These are phyloP conservation scores for Naematelia encephala DNA, from an alignment of 768 basidiomycete species.

Conservation along the genomic window DNA sequence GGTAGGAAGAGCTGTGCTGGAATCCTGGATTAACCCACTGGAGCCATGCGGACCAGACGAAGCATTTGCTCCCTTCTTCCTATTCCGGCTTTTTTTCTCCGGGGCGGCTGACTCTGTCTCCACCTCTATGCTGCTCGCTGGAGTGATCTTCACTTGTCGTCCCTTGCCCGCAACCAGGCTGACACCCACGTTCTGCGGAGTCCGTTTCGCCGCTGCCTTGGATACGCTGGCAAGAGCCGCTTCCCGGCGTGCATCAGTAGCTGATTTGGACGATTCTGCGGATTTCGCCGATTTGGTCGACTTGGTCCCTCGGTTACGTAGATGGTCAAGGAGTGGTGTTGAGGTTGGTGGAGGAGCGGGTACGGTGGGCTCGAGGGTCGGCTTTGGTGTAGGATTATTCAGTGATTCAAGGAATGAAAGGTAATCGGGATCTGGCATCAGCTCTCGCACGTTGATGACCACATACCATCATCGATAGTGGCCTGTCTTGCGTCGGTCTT, in stretches of 20 bases:
- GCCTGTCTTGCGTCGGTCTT: slow-evolving; percentile 76
- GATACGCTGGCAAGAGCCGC: slow-evolving; percentile 29
- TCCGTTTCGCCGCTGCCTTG: slow-evolving; percentile 31
- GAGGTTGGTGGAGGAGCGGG: slow-evolving; percentile 61
- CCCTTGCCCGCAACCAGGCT: slow-evolving; percentile 41
- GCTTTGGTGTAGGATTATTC: slow-evolving; percentile 59
- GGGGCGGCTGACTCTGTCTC: background rate
- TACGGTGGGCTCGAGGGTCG: slow-evolving; percentile 53
- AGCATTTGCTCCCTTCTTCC: slow-evolving; percentile 16
- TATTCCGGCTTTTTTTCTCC: slow-evolving; percentile 14
- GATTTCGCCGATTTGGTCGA: slow-evolving; percentile 2
- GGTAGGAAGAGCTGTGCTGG: background rate
- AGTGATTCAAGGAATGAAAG: slow-evolving; percentile 68
- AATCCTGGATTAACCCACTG: background rate
- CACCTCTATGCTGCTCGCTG: slow-evolving; percentile 1
- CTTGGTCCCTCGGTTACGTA: slow-evolving; percentile 17
- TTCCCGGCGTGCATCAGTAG: slow-evolving; percentile 18
- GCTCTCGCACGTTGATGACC: background rate
- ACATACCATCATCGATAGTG: slow-evolving; percentile 84
- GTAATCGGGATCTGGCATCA: slow-evolving; percentile 50
- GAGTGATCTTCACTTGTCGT: slow-evolving; percentile 24
- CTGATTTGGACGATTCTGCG: slow-evolving; percentile 14
- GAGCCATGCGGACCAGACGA: background rate
- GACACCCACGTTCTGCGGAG: slow-evolving; percentile 18
- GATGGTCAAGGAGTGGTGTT: slow-evolving; percentile 72